These are phyloP conservation scores for Acidiella bohemica DNA, from an alignment of 495 filamentous ascomycete genomes.

Conservation along the genomic window DNA sequence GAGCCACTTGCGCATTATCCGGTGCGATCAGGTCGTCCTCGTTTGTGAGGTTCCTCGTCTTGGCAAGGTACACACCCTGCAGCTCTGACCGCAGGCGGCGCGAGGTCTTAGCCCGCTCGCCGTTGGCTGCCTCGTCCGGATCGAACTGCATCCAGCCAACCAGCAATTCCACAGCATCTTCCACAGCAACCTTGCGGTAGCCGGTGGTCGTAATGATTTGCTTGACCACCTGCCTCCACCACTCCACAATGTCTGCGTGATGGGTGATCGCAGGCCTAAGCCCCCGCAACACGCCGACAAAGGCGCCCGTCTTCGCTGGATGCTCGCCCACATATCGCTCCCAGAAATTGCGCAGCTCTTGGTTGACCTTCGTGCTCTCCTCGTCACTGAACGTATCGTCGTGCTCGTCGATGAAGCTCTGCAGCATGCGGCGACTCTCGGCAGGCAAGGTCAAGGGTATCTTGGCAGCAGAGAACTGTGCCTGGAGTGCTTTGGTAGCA, in stretches of 20 bases:
- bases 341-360: conserved; percentile 50
- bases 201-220: conserved; percentile 44
- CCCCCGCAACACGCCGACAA: conserved; percentile 45
- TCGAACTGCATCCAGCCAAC: conserved; percentile 46
- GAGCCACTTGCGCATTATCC: conserved; percentile 36
- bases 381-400: conserved; percentile 40
- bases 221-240: conserved; percentile 52
- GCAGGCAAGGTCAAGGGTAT: conserved; percentile 45
- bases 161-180: conserved; percentile 44
- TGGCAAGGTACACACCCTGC: conserved; percentile 45
- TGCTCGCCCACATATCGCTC: conserved; percentile 40
- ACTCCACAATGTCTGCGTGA: conserved; percentile 41
- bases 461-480: conserved; percentile 37
- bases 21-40: conserved; percentile 29
- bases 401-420: conserved; percentile 48
- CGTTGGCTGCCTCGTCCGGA: conserved; percentile 36
- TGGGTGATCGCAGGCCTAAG: conserved; percentile 46
- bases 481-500: conserved; percentile 43
- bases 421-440: conserved; percentile 42
- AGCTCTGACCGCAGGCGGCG: conserved; percentile 39
- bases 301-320: conserved; percentile 43
- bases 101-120: conserved; percentile 28
- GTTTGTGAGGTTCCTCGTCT: conserved; percentile 31
- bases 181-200: conserved; percentile 43
- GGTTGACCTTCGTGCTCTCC: conserved; percentile 48